A percentile compares a stretch with the other conserved stretches of the same genome.
phyloP scores from a whole-genome alignment of 2,329 filamentous ascomycete species.

The Aspergillus texensis region DNA sequence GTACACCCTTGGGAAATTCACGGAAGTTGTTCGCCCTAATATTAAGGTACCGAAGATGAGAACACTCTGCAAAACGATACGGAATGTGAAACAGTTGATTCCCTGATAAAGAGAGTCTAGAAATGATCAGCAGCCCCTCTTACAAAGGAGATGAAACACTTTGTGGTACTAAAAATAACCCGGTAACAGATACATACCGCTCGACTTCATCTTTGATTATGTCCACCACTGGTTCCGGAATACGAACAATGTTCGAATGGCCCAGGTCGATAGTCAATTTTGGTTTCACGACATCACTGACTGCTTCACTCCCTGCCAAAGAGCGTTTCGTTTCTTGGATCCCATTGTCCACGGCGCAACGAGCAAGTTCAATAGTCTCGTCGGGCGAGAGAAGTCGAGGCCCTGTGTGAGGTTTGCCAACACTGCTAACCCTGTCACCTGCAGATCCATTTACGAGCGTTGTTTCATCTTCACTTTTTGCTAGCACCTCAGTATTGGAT shows the following conservation, averaged over 20 bases:
- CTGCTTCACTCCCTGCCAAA: slow-evolving; percentile 48
- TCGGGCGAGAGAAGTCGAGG: slow-evolving; percentile 42
- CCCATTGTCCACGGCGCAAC: slow-evolving; percentile 49
- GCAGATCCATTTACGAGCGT: slow-evolving; percentile 29
- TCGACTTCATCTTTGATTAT: slow-evolving; percentile 57
- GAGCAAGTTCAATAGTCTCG: slow-evolving; percentile 50
- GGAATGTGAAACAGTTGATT: slow-evolving; percentile 55
- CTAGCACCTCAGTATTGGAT: slow-evolving; percentile 30
- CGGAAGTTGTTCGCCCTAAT: slow-evolving; percentile 54
- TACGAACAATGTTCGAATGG: slow-evolving; percentile 50
- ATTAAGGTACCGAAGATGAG: slow-evolving; percentile 53
- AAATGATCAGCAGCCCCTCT: slow-evolving; percentile 17
- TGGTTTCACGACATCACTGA: slow-evolving; percentile 50
- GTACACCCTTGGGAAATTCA: slow-evolving; percentile 66
- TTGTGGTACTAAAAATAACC: background rate
- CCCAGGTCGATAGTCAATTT: slow-evolving; percentile 56
- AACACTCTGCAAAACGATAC: slow-evolving; percentile 51
- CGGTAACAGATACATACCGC: slow-evolving; percentile 38
- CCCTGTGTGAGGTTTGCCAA: slow-evolving; percentile 25
- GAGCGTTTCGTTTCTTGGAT: slow-evolving; percentile 52
- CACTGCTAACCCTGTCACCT: slow-evolving; percentile 24
- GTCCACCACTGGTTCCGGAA: slow-evolving; percentile 54
- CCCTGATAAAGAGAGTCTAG: slow-evolving; percentile 53
- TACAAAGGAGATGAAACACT: background rate
- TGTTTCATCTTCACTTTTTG: slow-evolving; percentile 33